Base-by-base conservation (phyloP, 108 stramenopile genomes). In the Epipyxis sp. region DNA sequence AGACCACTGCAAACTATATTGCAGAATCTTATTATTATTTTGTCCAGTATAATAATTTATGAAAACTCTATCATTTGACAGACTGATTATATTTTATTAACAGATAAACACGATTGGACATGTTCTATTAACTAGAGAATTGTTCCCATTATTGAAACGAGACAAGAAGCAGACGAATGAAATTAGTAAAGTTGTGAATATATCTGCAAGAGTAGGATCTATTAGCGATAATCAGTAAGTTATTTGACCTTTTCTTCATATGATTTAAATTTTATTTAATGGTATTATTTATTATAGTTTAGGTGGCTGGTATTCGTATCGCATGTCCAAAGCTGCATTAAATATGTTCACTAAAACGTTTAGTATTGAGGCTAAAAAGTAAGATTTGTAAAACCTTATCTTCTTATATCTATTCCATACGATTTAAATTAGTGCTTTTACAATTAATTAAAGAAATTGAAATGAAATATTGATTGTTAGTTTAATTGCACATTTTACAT, bases 261-360 rank as follows among this genome's bases (percentile, higher is more conserved):
- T 25, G 54, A 57, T 16, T 57, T 16, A 57, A 57, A 20, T 57
- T 25, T 57, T 57, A 57, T 57, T 25, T 57, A 20, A 16, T 16
- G 54, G 54, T 57, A 57, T 57, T 16, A 25, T 57, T 57, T n/a
- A n/a, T n/a, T n/a, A n/a, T 57, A 57, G 54, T 20, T 25, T 57
- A 20, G 54, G 54, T 20, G 54, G 54, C 25, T 57, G 54, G 54
- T 57, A 57, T 57, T 57, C 54, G 54, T 57, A 57, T 25, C 54
- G 54, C 16, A 57, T 57, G 54, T 57, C 54, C 16, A 57, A 57
- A 25, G 54, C 54, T 16, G 54, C 54, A 57, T 20, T 57, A 25
- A 57, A 57, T 57, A 57, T 57, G 54, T 57, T 57, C 54, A 57
- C 54, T 20, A 57, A 57, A 57, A 57, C 54, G 54, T 25, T 57